Base-by-base conservation (phyloP, 2,329 filamentous ascomycete genomes). In the Phaeosphaeriaceae sp. region DNA sequence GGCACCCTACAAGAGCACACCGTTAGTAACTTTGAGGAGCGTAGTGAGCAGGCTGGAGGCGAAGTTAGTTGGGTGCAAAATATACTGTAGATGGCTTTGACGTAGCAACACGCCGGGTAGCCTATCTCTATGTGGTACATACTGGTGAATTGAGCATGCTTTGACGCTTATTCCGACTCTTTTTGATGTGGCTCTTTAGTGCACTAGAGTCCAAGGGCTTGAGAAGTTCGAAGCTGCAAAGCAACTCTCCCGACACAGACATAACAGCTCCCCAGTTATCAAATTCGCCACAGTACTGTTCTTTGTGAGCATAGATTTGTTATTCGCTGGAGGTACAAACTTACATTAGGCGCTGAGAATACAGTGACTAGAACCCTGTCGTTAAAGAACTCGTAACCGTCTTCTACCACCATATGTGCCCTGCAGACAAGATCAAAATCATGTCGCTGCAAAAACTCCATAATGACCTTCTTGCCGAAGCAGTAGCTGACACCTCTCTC, bases 181-280 rank as follows among this genome's bases (percentile, higher is more conserved):
- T 97, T 81, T 99, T 99, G 76, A 99, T 99, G 71, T 99, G 94
- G 64, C 88, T 97, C 83, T 99, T 99, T 54, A 99, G 81, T 28
- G 93, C 93, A 64, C 90, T 95, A 11, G 92, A 97, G 75, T 99
- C 94, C 38, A 99, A 82, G 6, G 94, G 94, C 75, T 99, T 99
- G 52, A 99, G 82, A 13, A 99, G 81, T 76, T 99, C 94, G 69
- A 99, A 99, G 71, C 92, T 97, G 77, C 94, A 99, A 1, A 99
- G 84, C 43, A 99, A 77, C 74, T 97, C 94, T 12, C 85, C 85
- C 1, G 92, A 97, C 17, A 99, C 94, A 2, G 93, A 96, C 94
- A 99, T 99, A 60, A 97, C 92, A 12, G 94, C 94, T 16, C 94
- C 94, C 91, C 94, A 97, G 58, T 99, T 99, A 72, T 99, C 94